These are phyloP conservation scores for Colletotrichum caudatum DNA, from an alignment of 2,329 filamentous ascomycete species.

Conservation along the genomic window DNA sequence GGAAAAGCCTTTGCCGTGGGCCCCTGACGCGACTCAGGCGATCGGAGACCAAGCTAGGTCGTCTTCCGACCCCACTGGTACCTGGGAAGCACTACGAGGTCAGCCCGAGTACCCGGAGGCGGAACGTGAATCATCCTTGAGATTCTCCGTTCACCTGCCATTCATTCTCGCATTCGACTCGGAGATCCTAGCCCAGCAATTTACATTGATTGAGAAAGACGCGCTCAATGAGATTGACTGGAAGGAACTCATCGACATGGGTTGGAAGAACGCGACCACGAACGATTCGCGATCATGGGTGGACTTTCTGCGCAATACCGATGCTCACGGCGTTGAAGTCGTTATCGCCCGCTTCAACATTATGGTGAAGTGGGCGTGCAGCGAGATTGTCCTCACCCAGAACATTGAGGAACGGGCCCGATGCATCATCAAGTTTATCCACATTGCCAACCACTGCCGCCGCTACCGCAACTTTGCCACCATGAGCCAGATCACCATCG, in stretches of 20 bases:
- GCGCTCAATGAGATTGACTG: slow-evolving; percentile 88
- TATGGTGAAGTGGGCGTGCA: slow-evolving; percentile 88
- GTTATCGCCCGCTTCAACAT: slow-evolving; percentile 90
- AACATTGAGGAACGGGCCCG: slow-evolving; percentile 78
- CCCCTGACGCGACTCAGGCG: slow-evolving; percentile 63
- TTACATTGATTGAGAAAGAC: slow-evolving; percentile 88
- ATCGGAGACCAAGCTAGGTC: slow-evolving; percentile 53
- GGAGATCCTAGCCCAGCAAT: slow-evolving; percentile 82
- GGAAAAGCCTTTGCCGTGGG: slow-evolving; percentile 61
- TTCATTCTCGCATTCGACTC: slow-evolving; percentile 87
- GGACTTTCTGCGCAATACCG: slow-evolving; percentile 78
- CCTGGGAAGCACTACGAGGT: slow-evolving; percentile 53
- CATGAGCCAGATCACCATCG: slow-evolving; percentile 83
- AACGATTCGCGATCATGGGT: slow-evolving; percentile 82
- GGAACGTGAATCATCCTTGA: slow-evolving; percentile 48
- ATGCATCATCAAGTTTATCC: slow-evolving; percentile 84
- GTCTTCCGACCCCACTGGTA: slow-evolving; percentile 49
- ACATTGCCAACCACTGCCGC: slow-evolving; percentile 82
- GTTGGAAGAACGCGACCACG: slow-evolving; percentile 78
- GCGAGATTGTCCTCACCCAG: slow-evolving; percentile 81
- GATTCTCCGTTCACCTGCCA: slow-evolving; percentile 73
- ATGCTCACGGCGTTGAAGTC: slow-evolving; percentile 82
- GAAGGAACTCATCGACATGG: slow-evolving; percentile 87
- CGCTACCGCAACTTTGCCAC: slow-evolving; percentile 86
- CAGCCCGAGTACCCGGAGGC: slow-evolving; percentile 49